Conservation (phyloP, 805 yeast genomes). For the Candida ulmi region DNA sequence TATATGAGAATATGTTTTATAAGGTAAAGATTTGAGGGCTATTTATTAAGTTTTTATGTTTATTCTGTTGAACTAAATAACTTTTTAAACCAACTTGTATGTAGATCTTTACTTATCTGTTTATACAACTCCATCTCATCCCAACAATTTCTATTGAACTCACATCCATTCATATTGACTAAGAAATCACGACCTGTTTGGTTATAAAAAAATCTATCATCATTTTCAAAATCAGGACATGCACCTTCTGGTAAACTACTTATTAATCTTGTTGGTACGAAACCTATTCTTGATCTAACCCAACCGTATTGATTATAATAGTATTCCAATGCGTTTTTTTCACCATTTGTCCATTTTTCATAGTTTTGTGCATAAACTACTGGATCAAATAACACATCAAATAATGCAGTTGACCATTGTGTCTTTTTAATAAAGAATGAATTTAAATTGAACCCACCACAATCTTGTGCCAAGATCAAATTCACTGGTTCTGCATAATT, state of each 20-base stretch:
- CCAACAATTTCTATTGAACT: slow-evolving; percentile 33
- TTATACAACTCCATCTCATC: slow-evolving; percentile 33
- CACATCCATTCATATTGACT: slow-evolving; percentile 36
- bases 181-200: slow-evolving; percentile 32
- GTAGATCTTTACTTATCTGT: slow-evolving; percentile 26
- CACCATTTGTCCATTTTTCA: slow-evolving; percentile 33
- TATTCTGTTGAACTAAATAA: slow-evolving; percentile 8
- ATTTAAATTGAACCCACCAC: slow-evolving; percentile 36
- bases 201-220: slow-evolving; percentile 29
- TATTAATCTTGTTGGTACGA: slow-evolving; percentile 33
- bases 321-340: slow-evolving; percentile 33
- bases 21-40: not conserved
- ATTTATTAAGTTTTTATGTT: not conserved
- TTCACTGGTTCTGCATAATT: slow-evolving; percentile 29
- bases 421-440: slow-evolving; percentile 34
- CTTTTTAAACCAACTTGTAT: slow-evolving; percentile 26
- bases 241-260: slow-evolving; percentile 33
- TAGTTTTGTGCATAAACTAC: slow-evolving; percentile 35
- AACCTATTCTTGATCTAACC: slow-evolving; percentile 35
- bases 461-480: slow-evolving; percentile 34
- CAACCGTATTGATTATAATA: slow-evolving; percentile 31
- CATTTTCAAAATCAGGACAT: slow-evolving; percentile 26
- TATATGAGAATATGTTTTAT: no score
- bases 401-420: slow-evolving; percentile 30
- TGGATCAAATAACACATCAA: slow-evolving; percentile 38